Evolutionary conservation across 352 stramenopile species (phyloP).

Genomic region (Globisporangium radiosum): DNA sequence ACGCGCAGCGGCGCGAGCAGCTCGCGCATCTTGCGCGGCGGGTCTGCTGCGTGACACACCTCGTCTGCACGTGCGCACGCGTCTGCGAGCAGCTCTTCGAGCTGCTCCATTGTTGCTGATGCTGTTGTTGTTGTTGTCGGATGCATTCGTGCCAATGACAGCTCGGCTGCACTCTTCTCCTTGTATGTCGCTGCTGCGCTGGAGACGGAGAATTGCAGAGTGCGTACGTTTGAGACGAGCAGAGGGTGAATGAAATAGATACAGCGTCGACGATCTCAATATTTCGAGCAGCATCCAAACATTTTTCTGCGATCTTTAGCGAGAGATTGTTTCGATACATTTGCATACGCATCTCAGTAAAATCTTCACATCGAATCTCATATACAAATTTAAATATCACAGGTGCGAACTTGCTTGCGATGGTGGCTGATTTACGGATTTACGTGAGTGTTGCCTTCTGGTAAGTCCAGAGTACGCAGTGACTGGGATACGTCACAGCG

Average conservation of each 20-base stretch:
- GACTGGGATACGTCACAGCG: background rate
- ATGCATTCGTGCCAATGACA: no score
- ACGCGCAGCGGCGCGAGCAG: slow-evolving; percentile 48
- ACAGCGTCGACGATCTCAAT: background rate
- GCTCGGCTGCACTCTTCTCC: no score
- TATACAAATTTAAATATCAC: no score
- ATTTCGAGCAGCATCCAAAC: background rate
- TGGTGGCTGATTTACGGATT: background rate
- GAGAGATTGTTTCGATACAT: background rate
- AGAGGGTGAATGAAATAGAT: no score
- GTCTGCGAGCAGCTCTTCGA: slow-evolving; percentile 53
- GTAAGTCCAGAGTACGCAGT: background rate
- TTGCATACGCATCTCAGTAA: no score
- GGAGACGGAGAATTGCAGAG: no score
- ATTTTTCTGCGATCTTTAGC: no score
- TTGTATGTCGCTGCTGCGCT: no score
- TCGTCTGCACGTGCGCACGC: slow-evolving; percentile 37
- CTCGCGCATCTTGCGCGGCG: slow-evolving; percentile 27
- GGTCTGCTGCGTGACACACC: slow-evolving; percentile 29
- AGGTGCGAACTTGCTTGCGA: background rate
- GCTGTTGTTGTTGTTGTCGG: background rate
- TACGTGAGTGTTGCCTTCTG: background rate
- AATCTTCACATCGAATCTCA: no score
- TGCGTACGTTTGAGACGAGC: no score
- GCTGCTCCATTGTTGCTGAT: slow-evolving; percentile 33